Conservation (phyloP, 1,139 yeast species). For the Suhomyces bolitotheri region DNA sequence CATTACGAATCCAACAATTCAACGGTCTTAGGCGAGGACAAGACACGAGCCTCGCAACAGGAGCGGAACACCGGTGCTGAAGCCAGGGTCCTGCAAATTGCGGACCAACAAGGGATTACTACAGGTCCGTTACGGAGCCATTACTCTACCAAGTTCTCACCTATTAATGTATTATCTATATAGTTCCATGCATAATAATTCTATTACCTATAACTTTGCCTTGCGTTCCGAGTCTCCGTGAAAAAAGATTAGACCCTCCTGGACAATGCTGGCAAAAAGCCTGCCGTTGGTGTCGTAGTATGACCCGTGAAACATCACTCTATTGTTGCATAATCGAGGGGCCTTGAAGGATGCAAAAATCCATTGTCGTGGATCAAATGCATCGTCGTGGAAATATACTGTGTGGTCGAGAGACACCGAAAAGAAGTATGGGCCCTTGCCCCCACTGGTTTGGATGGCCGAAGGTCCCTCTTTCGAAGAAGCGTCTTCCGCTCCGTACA, state of each 20-base stretch:
- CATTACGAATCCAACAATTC: no score
- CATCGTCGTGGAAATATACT: slow-evolving; percentile 44
- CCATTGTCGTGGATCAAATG: slow-evolving; percentile 45
- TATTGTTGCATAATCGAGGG: slow-evolving; percentile 40
- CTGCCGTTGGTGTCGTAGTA: slow-evolving; percentile 37
- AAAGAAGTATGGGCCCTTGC: slow-evolving; percentile 31
- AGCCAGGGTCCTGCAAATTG: no score
- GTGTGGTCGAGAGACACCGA: slow-evolving; percentile 46
- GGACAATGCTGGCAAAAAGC: slow-evolving; percentile 42
- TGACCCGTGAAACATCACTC: slow-evolving; percentile 39
- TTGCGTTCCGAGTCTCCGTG: slow-evolving; percentile 28
- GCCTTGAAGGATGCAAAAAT: slow-evolving; percentile 35
- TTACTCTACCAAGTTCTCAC: no score
- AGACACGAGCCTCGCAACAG: no score
- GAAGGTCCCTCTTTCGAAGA: slow-evolving; percentile 1
- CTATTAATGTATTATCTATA: no score
- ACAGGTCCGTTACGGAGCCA: no score
- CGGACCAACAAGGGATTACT: no score
- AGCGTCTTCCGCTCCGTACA: slow-evolving; percentile 12
- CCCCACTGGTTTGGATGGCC: slow-evolving; percentile 17
- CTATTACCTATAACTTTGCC: slow-evolving; percentile 38
- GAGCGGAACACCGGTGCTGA: no score
- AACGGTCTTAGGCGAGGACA: no score
- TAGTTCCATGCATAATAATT: no score
- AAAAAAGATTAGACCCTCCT: slow-evolving; percentile 45